Conservation (phyloP, 129 eudicot genomes). For the carrot (Daucus carota) region DH1_v3.0 NC_030382.2:57742501-57743000, state of each 20-base stretch:
- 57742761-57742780: neutral
- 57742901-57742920: neutral
- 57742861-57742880: neutral
- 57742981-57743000: neutral
- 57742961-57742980: neutral
- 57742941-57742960: neutral
- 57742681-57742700: no score
- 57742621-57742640: no score
- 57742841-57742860: neutral
- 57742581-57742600: no score
- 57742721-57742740: neutral
- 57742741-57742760: neutral
- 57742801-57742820: neutral
- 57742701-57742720: neutral
- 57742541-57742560: neutral
- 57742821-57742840: neutral
- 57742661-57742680: neutral
- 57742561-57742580: no score
- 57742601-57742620: neutral
- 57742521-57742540: no score
- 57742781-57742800: neutral
- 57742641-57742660: no score
- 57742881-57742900: conserved; percentile 1
- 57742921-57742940: neutral
- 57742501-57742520: no score